Conservation (phyloP, 306 rosid genomes). For the Sphenostylis stenocarpa region DNA sequence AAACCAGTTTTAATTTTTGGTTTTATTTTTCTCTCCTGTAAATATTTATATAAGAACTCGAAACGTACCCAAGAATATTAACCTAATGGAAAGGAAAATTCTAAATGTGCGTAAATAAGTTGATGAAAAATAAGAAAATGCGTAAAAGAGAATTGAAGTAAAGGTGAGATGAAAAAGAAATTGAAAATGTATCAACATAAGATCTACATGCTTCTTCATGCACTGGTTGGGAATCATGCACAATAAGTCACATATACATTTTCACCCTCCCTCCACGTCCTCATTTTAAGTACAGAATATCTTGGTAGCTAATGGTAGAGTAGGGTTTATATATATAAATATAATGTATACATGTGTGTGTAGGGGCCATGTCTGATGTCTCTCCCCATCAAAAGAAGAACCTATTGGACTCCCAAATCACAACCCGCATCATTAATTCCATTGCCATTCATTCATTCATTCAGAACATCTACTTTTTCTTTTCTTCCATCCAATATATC, state of each 20-base stretch:
- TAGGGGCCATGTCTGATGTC: constrained; percentile 40
- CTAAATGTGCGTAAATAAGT: background rate
- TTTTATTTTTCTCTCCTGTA: too few relatives aligned
- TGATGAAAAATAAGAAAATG: background rate
- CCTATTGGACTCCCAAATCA: constrained; percentile 42
- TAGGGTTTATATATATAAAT: background rate
- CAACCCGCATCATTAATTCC: constrained; percentile 52
- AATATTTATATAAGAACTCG: too few relatives aligned
- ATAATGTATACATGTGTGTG: background rate
- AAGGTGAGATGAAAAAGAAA: background rate
- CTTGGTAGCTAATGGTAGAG: constrained; percentile 36
- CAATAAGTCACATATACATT: constrained; percentile 33
- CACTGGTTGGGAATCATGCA: constrained; percentile 29
- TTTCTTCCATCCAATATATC: constrained; percentile 41
- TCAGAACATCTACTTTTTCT: constrained; percentile 41
- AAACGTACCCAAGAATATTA: too few relatives aligned
- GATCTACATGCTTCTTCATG: background rate
- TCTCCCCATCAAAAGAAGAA: constrained; percentile 52
- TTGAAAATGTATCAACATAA: background rate
- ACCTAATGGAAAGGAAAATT: too few relatives aligned
- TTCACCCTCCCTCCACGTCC: constrained; percentile 51
- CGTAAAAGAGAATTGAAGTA: background rate
- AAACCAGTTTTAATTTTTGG: too few relatives aligned
- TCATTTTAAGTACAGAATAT: constrained; percentile 46
- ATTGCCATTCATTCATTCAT: constrained; percentile 75